Evolutionary conservation across 2,329 filamentous ascomycete species (phyloP), one percentile per base, ranked within the genome.

Genomic region (Diaporthe citrichinensis): DNA sequence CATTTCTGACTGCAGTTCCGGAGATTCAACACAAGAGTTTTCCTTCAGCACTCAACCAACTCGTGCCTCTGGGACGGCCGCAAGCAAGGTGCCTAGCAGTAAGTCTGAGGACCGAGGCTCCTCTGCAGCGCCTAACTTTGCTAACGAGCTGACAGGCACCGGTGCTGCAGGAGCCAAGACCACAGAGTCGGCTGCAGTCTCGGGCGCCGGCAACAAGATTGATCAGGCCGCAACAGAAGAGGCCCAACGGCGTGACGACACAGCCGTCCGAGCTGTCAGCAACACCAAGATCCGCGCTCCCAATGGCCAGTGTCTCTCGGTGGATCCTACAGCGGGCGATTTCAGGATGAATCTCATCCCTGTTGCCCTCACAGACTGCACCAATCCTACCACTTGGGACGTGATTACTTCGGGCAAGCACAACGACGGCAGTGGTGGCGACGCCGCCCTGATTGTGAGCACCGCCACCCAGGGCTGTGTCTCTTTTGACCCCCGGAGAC

Each of bases 311-410:
- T 90, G 88, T 75, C 83, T 90, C n/a, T 89, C 85, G 46, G 80
- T 89, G 59, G 86, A 90, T 78, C 86, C 87, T 0, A 87, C 87
- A 1, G 88, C 87, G 0, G 88, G 88, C 49, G 88, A 90, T 78
- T 90, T 89, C 80, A 86, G 88, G 8, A 83, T 87, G 80, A 90
- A 90, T 78, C 82, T 90, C 62, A 88, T 90, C 69, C 88, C 88
- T 2, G 81, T 90, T 12, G 83, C 84, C 31, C 78, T 89, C 14
- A 85, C 86, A 12, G 80, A 81, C 39, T 90, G 88, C 80, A 81
- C 82, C 41, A 87, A 85, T 44, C 34, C 57, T 15, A 59, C 59
- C 34, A 83, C 84, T 6, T 90, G 88, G 79, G 88, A 90, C 79
- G 78, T 90, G 58, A 84, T 90, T 72, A 89, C 87, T 3, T 81